phyloP scores from a whole-genome alignment of 1,139 yeast species.

The Yamadazyma sp. region DNA sequence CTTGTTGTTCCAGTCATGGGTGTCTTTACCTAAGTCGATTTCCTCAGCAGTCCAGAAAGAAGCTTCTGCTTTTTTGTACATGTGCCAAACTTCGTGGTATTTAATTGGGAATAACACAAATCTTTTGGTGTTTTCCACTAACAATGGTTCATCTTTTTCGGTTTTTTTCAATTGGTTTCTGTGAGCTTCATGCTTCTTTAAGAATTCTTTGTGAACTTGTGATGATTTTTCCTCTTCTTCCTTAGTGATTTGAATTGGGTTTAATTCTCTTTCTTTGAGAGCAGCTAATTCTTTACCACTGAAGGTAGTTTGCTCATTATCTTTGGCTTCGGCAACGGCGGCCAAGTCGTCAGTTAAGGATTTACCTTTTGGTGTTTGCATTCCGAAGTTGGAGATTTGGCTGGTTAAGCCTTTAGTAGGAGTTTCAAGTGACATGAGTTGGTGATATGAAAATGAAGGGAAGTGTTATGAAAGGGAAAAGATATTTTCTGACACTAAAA shows the following conservation, averaged over 20 bases:
- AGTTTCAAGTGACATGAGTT: conserved; percentile 26
- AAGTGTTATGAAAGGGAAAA: neutral
- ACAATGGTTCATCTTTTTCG: conserved; percentile 88
- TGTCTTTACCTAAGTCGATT: conserved; percentile 91
- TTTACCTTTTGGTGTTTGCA: conserved; percentile 32
- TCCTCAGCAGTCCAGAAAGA: conserved; percentile 99
- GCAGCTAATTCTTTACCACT: conserved; percentile 22
- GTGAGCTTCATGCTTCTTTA: conserved; percentile 61
- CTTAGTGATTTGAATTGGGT: conserved; percentile 15
- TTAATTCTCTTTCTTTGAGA: conserved; percentile 12
- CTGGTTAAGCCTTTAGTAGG: conserved; percentile 54
- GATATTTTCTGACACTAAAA: neutral
- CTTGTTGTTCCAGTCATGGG: conserved; percentile 83
- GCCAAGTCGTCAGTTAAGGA: conserved; percentile 48
- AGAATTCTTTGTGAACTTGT: conserved; percentile 49
- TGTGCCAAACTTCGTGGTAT: conserved; percentile 98
- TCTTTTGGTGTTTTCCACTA: conserved; percentile 82
- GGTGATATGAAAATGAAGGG: too few relatives aligned
- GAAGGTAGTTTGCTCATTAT: conserved; percentile 31
- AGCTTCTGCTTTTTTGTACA: conserved; percentile 98
- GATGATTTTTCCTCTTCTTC: conserved; percentile 19
- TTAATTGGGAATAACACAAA: conserved; percentile 96
- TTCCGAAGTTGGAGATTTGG: conserved; percentile 43
- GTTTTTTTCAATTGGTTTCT: conserved; percentile 69
- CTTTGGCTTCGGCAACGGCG: conserved; percentile 46